Evolutionary conservation across 805 yeast genomes (phyloP), one percentile per base, ranked within the genome.

Genomic region (Starmera caribaea): DNA sequence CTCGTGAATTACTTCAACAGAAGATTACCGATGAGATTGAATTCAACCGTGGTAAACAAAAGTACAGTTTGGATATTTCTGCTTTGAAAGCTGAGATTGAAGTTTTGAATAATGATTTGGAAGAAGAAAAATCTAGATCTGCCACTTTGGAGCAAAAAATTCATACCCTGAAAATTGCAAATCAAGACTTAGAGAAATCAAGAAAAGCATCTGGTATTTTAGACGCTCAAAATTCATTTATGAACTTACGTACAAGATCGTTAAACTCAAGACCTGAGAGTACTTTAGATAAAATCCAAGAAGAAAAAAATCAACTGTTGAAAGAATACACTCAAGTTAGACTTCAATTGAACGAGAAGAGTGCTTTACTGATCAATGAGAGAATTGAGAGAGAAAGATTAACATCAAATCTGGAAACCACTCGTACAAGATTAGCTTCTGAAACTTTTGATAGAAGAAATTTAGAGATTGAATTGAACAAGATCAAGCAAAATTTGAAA

Each of bases 341-440:
- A 39, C 55, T 74, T 8, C 71, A 73, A 42, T 54, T 78, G 16
- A 71, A 74, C 43, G 82, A 77, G 41, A 66, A 64, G 16, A 61
- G 68, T 42, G 77, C 76, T 9, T 51, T 62, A 3, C 48, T 76
- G 38, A 62, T 74, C 34, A 70, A 64, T 30, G 79, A 74, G 48
- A 49, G 59, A 9, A 61, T 61, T 27, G 66, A 61, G 16, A 65
- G 63, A 35, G 55, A 65, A 49, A 55, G 71, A 59, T 54, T 80
- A 34, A 61, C 66, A 17, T 76, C 81, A 35, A 86, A 81, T 43
- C 51, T 80, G 38, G 68, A 70, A 28, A 61, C 81, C 48, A 57
- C 83, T 12, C 81, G 79, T 46, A 72, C 79, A 2, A 68, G 84
- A 48, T 54, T 78, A n/a, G 79, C 81, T 2, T 68, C 80, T n/a